Evolutionary conservation across 225 moss, liverwort and hornwort species (phyloP), one percentile per base, ranked within the genome.

Genomic region (Rhytidiadelphus loreus): DNA sequence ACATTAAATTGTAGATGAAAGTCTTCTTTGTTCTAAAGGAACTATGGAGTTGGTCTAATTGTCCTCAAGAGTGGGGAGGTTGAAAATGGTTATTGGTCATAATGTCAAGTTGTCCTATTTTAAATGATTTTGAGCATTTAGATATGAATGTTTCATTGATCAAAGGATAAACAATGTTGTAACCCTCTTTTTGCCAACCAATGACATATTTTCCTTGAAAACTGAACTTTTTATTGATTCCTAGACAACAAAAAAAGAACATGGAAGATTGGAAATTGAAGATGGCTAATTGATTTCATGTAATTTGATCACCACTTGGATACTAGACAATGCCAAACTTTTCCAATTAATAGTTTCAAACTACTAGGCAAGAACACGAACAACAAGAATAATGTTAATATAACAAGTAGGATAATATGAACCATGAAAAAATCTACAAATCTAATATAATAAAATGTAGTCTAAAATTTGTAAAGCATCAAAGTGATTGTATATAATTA

Each of bases 31-130:
- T 82, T 46, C 4, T 30, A 7, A 48, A 41, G 63, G 24, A 0
- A 60, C 0, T 44, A 6, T 10, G 4, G 5, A 9, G 44, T 1
- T 43, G 32, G 14, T 44, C 20, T 46, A 7, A 81, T 61, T 62
- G 30, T 21, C 7, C 1, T 21, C 2, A 12, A 33, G 6, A 33
- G 10, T 9, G 8, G 9, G 14, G 15, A 32, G 13, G 3, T 0
- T 22, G 0, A 22, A 81, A 46, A 22, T 43, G 22, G 29, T 33
- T 81, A 46, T 46, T 62, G 81, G 10, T 29, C 9, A 62, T 79
- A 41, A 29, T 58, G 58, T 37, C 61, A 43, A 81, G 22, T 46
- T 63, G 63, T 48, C 48, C 14, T 63, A 33, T 32, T 76, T 35
- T 10, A 46, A 62, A 20, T 7, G 13, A 63, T 63, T 5, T 48